A percentile compares a stretch with the other conserved stretches of the same genome.
Conservation (phyloP, 148 eudicot genomes). For the Tetragonia tetragonoides region DNA sequence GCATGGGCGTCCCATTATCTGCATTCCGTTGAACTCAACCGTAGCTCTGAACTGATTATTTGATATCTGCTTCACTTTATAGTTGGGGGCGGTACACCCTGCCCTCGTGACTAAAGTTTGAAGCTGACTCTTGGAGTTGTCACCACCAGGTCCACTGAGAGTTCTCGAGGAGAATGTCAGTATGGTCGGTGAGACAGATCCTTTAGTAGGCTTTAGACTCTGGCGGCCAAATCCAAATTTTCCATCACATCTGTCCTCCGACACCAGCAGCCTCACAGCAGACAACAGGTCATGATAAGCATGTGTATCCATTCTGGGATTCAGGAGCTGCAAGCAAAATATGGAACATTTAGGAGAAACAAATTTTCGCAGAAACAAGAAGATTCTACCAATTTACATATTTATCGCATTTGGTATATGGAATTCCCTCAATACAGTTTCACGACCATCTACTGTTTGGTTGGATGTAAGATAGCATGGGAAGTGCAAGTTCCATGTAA, state of each 20-base stretch:
- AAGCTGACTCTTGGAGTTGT: constrained; percentile 86
- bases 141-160: constrained; percentile 91
- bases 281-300: constrained; percentile 59
- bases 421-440: too few relatives aligned
- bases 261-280: constrained; percentile 62
- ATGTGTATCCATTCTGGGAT: constrained; percentile 62
- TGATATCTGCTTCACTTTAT: constrained; percentile 56
- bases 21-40: constrained; percentile 80
- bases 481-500: too few relatives aligned
- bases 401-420: too few relatives aligned
- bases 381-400: too few relatives aligned
- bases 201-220: constrained; percentile 36
- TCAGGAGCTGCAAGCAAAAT: constrained; percentile 56
- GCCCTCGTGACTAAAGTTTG: constrained; percentile 86
- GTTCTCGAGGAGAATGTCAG: constrained; percentile 43
- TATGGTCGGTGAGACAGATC: constrained; percentile 33
- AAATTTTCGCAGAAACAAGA: not conserved
- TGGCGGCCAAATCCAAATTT: constrained; percentile 68
- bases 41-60: constrained; percentile 71
- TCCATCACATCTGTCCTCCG: constrained; percentile 72
- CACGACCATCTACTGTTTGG: too few relatives aligned
- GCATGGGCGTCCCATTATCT: constrained; percentile 74
- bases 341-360: not conserved
- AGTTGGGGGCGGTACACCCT: constrained; percentile 63
- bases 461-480: too few relatives aligned